Evolutionary conservation across 2,329 filamentous ascomycete genomes (phyloP), one percentile per base, ranked within the genome.

Genomic region (Gremmenia infestans): DNA sequence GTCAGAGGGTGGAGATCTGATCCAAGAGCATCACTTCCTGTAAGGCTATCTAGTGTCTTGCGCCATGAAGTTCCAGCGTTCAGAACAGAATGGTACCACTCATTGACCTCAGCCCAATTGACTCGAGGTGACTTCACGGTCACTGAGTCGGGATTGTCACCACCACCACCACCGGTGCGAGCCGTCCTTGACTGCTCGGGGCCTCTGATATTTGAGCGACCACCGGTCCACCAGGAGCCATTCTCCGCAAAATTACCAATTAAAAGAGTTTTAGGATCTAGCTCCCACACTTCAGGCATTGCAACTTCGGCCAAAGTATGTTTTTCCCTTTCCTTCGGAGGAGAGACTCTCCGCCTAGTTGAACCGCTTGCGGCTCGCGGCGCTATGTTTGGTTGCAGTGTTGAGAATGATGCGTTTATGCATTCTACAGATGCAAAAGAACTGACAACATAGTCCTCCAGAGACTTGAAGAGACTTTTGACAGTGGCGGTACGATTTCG

Each of bases 171-270:
- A 23, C 48, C 49, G 14, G 35, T 71, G 63, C 56, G 72, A 69
- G 58, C 67, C 54, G 63, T 62, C 68, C 63, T 68, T 72, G 59
- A 63, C 63, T 53, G 70, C 65, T 59, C 65, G 48, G 52, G 65
- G 52, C 50, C 74, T 71, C 37, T 76, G 70, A 53, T 67, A 64
- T 65, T 80, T 46, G 60, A 56, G 76, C 60, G 56, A 49, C 79
- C 79, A 1, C 86, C 88, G 48, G 86, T 85, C 88, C 89, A 93
- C 89, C 88, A 93, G 7, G 81, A 82, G 2, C 88, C 89, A 67
- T 94, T 94, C 68, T 94, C 89, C 1, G 86, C 87, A 62, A 92
- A 78, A 65, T 92, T 83, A 2, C 88, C 89, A 2, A 92, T 71
- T 6, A 91, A 75, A 19, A 93, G 74, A 5, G 88, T 80, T 67